Base-by-base conservation (phyloP, 1,284 basidiomycete genomes). In the Ganoderma meredithae region DNA sequence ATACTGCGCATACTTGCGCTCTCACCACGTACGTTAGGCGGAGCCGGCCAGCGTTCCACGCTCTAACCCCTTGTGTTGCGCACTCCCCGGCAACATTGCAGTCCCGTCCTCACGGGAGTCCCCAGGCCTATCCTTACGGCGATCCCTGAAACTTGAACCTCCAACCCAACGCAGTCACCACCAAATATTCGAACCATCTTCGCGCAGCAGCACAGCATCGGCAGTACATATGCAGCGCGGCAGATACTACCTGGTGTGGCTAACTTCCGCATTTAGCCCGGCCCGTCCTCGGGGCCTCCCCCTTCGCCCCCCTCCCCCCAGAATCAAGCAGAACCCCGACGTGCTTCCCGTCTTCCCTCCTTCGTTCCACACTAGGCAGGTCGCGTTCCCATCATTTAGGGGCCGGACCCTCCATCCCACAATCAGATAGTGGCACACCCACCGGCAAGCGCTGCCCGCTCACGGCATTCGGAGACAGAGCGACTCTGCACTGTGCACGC, bases 171-270 rank as follows among this genome's bases (percentile, higher is more conserved):
- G 47, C 47, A 25, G 25, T 49, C 47, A 49, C 47, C 22, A 49
- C 44, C 44, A 10, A 10, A 49, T 13, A 49, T 49, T 25, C 22
- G 22, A 12, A n/a, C 44, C 2, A 22, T n/a, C 7, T 44, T 0
- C 7, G 47, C 47, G 47, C 12, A 49, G 47, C 6, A 36, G 36
- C 36, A 6, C 36, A 36, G 47, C 22, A 10, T 10, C 9, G 47
- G 12, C 3, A 25, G 47, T 49, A 55, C 52, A 13, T 55, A 27
- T 31, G 9, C 52, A 8, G 15, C 9, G 25, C 22, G 22, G 47
- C 47, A 25, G 22, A 22, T 49, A 49, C 22, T 6, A 33, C 52
- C 31, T 55, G 52, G 52, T 55, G 52, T 55, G 52, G 52, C 52
- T 55, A 55, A 55, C 52, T 55, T 55, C 52, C 52, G 9, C 7